These are phyloP conservation scores for Hypoxylon intermedium DNA, from an alignment of 495 filamentous ascomycete genomes.

Conservation along the genomic window DNA sequence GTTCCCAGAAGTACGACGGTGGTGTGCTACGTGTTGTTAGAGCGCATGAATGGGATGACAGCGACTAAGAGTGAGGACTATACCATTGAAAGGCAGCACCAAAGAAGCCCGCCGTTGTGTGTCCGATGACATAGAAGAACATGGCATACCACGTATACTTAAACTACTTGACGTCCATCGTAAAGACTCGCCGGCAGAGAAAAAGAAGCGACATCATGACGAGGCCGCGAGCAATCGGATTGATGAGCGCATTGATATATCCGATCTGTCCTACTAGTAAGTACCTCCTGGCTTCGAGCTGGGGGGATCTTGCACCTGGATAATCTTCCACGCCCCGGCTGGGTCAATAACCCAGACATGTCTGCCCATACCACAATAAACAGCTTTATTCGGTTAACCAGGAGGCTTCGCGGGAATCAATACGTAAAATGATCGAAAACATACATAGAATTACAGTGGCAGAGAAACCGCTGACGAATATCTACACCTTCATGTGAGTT, in stretches of 20 bases:
- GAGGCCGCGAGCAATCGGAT: not conserved
- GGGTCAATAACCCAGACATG: not conserved
- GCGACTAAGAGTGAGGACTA: not conserved
- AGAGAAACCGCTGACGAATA: not conserved
- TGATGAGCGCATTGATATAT: not conserved
- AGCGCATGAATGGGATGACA: too few relatives aligned
- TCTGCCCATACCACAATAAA: not conserved
- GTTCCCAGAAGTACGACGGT: not conserved
- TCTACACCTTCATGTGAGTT: not conserved
- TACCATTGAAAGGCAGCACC: not conserved
- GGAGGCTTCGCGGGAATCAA: too few relatives aligned
- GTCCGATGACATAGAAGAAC: not conserved
- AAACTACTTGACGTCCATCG: not conserved
- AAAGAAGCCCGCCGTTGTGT: too few relatives aligned
- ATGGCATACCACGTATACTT: not conserved
- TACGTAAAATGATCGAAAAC: too few relatives aligned
- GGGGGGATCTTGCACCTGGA: too few relatives aligned
- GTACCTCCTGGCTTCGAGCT: too few relatives aligned
- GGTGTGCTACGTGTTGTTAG: not conserved
- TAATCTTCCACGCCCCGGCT: not conserved
- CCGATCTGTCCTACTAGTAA: not conserved
- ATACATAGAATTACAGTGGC: not conserved
- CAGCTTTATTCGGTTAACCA: too few relatives aligned
- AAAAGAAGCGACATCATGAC: not conserved
- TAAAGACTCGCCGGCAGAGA: not conserved